Conservation (phyloP, 1,284 basidiomycete genomes). For the Exsudoporus floridanus region DNA sequence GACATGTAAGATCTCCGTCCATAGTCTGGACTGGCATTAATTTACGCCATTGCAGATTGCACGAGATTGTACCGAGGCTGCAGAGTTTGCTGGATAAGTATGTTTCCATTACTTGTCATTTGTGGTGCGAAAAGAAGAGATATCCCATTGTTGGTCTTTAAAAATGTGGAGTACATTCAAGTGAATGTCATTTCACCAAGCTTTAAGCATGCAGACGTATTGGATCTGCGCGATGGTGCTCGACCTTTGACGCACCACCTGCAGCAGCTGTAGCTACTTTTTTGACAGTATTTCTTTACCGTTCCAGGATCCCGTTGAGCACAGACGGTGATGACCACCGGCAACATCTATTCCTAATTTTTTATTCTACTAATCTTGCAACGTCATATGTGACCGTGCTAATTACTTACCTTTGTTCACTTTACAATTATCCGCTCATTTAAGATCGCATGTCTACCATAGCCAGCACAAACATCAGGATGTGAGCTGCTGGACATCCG, state of each 20-base stretch:
- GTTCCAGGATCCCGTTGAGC: neutral
- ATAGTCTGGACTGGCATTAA: conserved; percentile 1
- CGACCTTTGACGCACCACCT: neutral
- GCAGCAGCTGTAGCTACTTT: neutral
- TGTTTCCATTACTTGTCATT: conserved; percentile 5
- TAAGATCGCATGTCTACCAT: neutral
- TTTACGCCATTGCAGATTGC: conserved; percentile 56
- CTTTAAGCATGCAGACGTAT: conserved; percentile 2
- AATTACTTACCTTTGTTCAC: neutral
- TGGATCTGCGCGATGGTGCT: neutral
- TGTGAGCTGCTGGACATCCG: neutral
- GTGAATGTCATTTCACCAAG: conserved; percentile 11
- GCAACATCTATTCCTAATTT: conserved; percentile 13
- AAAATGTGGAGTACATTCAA: conserved; percentile 16
- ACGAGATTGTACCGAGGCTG: conserved; percentile 70
- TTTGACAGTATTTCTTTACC: neutral
- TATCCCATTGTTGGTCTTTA: conserved; percentile 8
- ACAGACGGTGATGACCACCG: conserved; percentile 21
- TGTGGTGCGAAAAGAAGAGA: conserved; percentile 10
- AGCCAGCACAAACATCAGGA: neutral
- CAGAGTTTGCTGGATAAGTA: conserved; percentile 44
- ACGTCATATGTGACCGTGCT: neutral
- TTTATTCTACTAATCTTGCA: neutral
- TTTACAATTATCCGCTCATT: neutral
- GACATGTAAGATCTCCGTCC: conserved; percentile 58